Evolutionary conservation across 345 rosid species (phyloP), one percentile per base, ranked within the genome.

Genomic region (Linum usitatissimum): DNA sequence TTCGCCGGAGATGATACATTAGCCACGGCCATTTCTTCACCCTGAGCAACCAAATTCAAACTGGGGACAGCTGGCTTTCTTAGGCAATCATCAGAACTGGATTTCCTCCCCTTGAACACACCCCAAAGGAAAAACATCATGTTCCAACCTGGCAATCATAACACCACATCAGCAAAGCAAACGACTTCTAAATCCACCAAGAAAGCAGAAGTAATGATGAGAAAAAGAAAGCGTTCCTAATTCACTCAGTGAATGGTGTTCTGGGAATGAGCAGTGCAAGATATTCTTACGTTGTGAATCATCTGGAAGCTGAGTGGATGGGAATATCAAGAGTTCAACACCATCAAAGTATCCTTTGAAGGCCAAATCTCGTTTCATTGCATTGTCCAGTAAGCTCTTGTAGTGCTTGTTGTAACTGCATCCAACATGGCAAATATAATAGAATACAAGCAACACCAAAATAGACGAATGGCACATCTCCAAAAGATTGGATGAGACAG

Each of bases 81-180:
- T 17, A 68, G 67, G 62, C 82, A 67, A 65, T 75, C 75, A 40
- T 77, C 71, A 69, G 62, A 68, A 55, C 9, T 75, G 38, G 63
- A 76, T 71, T 70, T 79, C 70, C 77, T 86, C 76, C 86, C 87
- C 70, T 80, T 84, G 75, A 90, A 93, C 57, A 90, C 95, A 53
- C 96, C 99, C 99, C 99, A 93, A 40, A 93, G 81, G 73, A 84
- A 93, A 78, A 75, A 80, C 53, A 90, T 71, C 79, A 78, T 76
- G 82, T 93, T 93, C 99, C 99, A 93, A 63, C 96, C 96, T 88
- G 90, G 68, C 72, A 80, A 31, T 23, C 63, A 20, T 36, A 62
- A 55, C 9, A 8, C 7, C 13, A 9, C 4, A 1, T 55, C 30
- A 18, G 59, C 12, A n/a, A 12, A 18, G 4, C 18, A 12, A 9